phyloP scores from a whole-genome alignment of 805 yeast genomes.

The Cyberlindnera euphorbiae region DNA sequence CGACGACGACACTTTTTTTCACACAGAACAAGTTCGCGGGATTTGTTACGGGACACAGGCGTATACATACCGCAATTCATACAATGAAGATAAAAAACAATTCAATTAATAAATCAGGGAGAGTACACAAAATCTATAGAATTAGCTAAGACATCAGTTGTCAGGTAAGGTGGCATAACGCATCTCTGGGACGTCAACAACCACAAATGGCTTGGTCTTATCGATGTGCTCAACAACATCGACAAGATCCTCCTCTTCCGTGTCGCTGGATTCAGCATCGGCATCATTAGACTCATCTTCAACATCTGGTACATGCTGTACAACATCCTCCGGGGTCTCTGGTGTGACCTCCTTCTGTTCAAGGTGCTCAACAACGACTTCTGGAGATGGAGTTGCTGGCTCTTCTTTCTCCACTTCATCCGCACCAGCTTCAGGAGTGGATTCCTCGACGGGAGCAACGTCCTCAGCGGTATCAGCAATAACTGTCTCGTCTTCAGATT shows the following conservation, averaged over 20 bases:
- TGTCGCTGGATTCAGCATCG: constrained; percentile 6
- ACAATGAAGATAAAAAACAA: no score
- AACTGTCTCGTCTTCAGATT: not conserved
- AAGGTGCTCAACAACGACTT: constrained; percentile 6
- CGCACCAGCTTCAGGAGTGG: constrained; percentile 1
- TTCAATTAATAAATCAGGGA: no score
- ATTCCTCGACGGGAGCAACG: constrained; percentile 2
- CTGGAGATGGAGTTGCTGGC: constrained; percentile 1
- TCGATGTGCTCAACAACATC: constrained; percentile 1
- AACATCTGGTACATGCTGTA: no score
- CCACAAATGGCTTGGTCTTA: not conserved
- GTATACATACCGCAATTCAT: no score
- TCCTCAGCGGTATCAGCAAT: constrained; percentile 4
- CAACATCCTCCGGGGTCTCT: constrained; percentile 1
- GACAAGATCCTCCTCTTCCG: no score
- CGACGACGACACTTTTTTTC: not conserved
- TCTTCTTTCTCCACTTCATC: constrained; percentile 2
- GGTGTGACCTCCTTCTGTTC: not conserved
- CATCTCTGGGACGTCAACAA: constrained; percentile 8
- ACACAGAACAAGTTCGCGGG: not conserved
- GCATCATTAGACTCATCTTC: constrained; percentile 5
- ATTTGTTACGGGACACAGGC: not conserved
- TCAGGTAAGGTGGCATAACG: constrained; percentile 1
- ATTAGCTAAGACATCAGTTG: not conserved
- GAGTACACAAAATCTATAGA: no score